Base-by-base conservation (phyloP, 768 basidiomycete species). In the Hemileccinum impolitum region DNA sequence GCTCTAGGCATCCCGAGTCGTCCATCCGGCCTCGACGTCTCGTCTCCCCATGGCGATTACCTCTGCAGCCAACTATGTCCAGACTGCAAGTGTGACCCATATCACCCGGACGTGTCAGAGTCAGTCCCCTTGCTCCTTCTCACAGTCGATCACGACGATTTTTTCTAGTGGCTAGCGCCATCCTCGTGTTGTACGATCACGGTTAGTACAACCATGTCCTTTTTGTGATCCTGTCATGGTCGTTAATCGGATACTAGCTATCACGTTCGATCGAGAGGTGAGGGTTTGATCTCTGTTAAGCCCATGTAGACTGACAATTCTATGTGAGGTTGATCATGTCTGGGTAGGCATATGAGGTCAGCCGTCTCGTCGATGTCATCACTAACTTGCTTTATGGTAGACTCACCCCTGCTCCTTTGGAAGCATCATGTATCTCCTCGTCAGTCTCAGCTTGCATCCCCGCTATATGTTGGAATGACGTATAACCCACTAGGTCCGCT, bases 111-210 rank as follows among this genome's bases (percentile, higher is more conserved):
- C 14, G 3, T 53, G 58, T 17, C 52, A 61, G 42, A 13, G 60
- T 57, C 6, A 12, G 52, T 47, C 7, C 17, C n/a, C 21, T 32
- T 28, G 17, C 18, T 6, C n/a, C 18, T 2, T 42, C 18, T 3
- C 5, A 2, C 26, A 19, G 25, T 31, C 6, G 1, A 12, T 55
- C 46, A 59, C 14, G 31, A 15, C 5, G 6, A 25, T 3, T 21
- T 48, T n/a, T 34, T 25, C 15, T 39, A 60, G 60, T 31, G 13
- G 39, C 48, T 3, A 39, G 54, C 6, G 32, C 52, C 6, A 11
- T 52, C 3, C 15, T 48, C 4, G 26, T 60, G 25, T 42, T 63
- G 34, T 60, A 61, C 15, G 60, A 63, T 37, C 60, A 62, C 37
- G 35, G 61, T 38, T 14, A 54, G 55, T 42, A 30, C 9, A 25